These are phyloP conservation scores for Gamarada debralockiae DNA, from an alignment of 495 filamentous ascomycete genomes.

Conservation along the genomic window DNA sequence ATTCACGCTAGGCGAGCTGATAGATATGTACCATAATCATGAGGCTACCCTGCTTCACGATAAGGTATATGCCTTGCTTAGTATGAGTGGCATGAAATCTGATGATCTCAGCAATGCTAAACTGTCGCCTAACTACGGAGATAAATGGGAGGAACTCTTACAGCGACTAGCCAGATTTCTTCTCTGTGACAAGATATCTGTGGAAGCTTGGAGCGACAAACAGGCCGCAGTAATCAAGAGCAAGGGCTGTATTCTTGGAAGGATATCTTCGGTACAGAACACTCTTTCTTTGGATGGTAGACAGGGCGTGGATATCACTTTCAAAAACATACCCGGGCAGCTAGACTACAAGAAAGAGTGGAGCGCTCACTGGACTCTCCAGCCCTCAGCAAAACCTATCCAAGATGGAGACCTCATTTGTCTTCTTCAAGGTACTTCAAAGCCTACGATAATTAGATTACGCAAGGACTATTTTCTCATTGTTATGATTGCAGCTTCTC, in stretches of 20 bases:
- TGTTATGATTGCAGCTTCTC: constrained; percentile 23
- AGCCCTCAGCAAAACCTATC: no score
- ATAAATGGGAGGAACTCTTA: constrained; percentile 21
- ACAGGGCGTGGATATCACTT: no score
- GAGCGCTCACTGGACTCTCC: no score
- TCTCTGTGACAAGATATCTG: constrained; percentile 12
- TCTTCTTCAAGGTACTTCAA: no score
- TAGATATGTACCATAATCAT: constrained; percentile 31
- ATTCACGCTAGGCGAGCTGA: constrained; percentile 24
- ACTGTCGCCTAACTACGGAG: constrained; percentile 20
- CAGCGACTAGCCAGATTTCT: constrained; percentile 12
- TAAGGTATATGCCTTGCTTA: constrained; percentile 33
- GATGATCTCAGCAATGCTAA: constrained; percentile 12
- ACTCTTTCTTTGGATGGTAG: no score
- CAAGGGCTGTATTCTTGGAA: no score
- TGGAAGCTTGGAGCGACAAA: constrained; percentile 16
- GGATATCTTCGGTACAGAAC: constrained; percentile 4
- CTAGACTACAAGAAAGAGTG: no score
- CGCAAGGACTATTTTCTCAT: constrained; percentile 22
- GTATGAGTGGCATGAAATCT: constrained; percentile 28
- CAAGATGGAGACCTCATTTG: constrained; percentile 17
- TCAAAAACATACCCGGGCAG: no score
- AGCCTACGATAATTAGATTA: no score
- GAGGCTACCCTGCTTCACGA: no score
- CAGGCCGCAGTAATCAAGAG: constrained; percentile 20